Base-by-base conservation (phyloP, 78 protist species). In the Polysphondylium violaceum region DNA sequence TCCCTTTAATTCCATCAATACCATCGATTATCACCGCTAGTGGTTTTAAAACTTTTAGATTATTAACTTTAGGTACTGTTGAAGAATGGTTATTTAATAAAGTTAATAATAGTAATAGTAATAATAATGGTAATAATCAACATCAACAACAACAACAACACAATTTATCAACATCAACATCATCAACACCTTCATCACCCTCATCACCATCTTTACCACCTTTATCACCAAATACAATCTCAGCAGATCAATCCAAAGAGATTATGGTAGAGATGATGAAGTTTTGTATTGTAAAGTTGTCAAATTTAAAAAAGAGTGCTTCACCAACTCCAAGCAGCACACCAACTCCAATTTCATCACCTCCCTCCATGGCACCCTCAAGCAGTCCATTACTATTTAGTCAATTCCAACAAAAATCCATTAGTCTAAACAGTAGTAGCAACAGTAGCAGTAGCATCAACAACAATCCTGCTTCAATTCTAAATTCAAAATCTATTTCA, bases 241-340 rank as follows among this genome's bases (percentile, higher is more conserved):
- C 4, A 17, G 33, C 12, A 43, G 56, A 72, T 21, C 58, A 44
- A 2, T 25, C 74, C 5, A 83, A 83, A 43, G 69, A 59, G n/a
- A 72, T 69, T 51, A 55, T 83, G 74, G 53, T 69, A 44, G 91
- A 83, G 44, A 83, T 83, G 91, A 83, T 83, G 91, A 83, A 83
- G 47, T 83, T 83, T 59, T 83, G 91, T 43, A 67, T 83, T 71
- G 44, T 83, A 7, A 83, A 83, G 43, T 38, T 83, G 79, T 69
- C 81, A 21, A 56, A 56, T 38, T 72, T 50, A 33, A 72, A 72
- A 51, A 72, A 72, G 35, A 50, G 19, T 29, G 17, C 50, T 3
- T 4, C n/a, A n/a, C n/a, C 16, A 12, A 19, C 41, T 50, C 21
- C 78, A 43, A 72, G 16, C n/a, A 4, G 21, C 40, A 65, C 50